phyloP scores from a whole-genome alignment of 176 grass and related monocot species.

The Zizania latifolia region DNA sequence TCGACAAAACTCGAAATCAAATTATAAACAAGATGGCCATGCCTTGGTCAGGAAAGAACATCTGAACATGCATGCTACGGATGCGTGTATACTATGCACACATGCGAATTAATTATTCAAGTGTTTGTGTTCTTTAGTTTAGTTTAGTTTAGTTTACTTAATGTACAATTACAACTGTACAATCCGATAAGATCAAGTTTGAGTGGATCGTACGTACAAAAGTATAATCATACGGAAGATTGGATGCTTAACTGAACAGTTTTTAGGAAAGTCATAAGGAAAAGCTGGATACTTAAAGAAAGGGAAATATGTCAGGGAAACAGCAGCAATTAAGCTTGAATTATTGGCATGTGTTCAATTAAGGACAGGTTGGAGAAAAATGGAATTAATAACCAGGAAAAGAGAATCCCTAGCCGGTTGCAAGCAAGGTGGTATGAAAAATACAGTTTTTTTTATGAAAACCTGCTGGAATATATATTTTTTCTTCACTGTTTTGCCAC shows the following conservation, averaged over 20 bases:
- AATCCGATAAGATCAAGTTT: slow-evolving; percentile 7
- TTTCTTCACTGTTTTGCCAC: not conserved
- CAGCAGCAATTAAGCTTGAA: not conserved
- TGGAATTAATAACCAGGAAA: not conserved
- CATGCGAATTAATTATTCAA: not conserved
- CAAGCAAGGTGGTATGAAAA: not conserved
- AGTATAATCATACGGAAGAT: slow-evolving; percentile 19
- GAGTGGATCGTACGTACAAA: slow-evolving; percentile 15
- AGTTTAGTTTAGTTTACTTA: not conserved
- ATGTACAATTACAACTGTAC: not conserved
- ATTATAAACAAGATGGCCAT: not conserved
- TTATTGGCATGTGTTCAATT: not conserved
- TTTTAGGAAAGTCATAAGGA: not conserved
- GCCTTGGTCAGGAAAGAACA: slow-evolving; percentile 3
- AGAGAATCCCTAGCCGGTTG: not conserved
- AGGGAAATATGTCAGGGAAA: not conserved
- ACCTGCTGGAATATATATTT: not conserved
- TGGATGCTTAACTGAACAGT: not conserved
- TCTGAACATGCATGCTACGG: slow-evolving; percentile 3
- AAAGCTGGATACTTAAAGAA: not conserved
- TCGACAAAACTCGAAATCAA: not conserved
- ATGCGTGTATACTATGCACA: not conserved
- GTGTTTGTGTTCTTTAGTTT: not conserved
- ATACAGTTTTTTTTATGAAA: not conserved
- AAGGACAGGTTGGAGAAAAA: not conserved